These are phyloP conservation scores for Ophiosphaerella narmari DNA, from an alignment of 2,329 filamentous ascomycete species.

Conservation along the genomic window DNA sequence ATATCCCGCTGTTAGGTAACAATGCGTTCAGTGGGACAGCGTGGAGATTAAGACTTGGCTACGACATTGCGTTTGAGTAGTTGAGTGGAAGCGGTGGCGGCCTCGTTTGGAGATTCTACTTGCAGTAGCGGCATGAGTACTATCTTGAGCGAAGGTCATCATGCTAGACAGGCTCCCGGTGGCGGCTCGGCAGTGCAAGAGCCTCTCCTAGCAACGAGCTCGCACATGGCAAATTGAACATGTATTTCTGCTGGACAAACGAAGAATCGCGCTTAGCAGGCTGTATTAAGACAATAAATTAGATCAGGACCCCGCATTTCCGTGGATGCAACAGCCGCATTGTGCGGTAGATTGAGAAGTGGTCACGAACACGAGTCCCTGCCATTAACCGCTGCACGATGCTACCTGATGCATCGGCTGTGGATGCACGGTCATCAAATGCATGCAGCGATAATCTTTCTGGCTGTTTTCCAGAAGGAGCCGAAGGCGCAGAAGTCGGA, in stretches of 20 bases:
- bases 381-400: conserved; percentile 11
- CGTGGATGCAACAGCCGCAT: conserved; percentile 14
- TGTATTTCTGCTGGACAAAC: not conserved
- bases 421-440: conserved; percentile 8
- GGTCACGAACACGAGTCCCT: conserved; percentile 6
- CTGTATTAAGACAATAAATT: conserved; percentile 1
- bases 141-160: conserved; percentile 12
- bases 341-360: not conserved
- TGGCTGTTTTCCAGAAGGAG: conserved; percentile 22
- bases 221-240: conserved; percentile 4
- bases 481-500: conserved; percentile 4
- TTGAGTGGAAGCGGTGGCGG: conserved; percentile 15
- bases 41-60: conserved; percentile 23
- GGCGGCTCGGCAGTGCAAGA: conserved; percentile 7
- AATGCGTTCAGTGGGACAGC: conserved; percentile 19
- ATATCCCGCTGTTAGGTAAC: conserved; percentile 21
- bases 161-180: conserved; percentile 12
- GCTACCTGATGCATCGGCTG: not conserved
- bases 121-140: conserved; percentile 8
- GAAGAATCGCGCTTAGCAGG: not conserved
- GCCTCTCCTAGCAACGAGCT: conserved; percentile 2
- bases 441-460: conserved; percentile 12
- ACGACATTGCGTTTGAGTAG: conserved; percentile 15
- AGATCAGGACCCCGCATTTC: not conserved
- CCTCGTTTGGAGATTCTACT: conserved; percentile 17